These are phyloP conservation scores for Epichloe aotearoae DNA, from an alignment of 2,329 filamentous ascomycete genomes.

Conservation along the genomic window DNA sequence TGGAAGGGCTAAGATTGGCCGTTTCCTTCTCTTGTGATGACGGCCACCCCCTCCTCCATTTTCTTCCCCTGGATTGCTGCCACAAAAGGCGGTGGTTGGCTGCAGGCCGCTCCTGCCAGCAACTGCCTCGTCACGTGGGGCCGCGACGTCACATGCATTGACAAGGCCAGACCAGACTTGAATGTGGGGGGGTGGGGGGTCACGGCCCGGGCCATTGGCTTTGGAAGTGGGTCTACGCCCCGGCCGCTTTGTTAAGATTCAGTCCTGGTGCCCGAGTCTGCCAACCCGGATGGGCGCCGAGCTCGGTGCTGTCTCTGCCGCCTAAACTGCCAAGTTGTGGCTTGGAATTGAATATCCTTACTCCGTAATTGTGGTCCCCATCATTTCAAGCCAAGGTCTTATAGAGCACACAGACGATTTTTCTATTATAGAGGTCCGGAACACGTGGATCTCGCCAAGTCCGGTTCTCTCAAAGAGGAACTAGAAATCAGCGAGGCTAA, in stretches of 20 bases:
- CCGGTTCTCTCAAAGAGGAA: too few species aligned
- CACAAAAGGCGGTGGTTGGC: background rate
- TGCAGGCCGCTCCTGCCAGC: background rate
- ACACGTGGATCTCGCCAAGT: too few species aligned
- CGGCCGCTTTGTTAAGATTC: background rate
- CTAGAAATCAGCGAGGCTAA: too few species aligned
- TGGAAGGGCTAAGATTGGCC: background rate
- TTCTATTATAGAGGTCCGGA: too few species aligned
- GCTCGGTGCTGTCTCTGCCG: too few species aligned
- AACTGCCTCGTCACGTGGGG: slow-evolving; percentile 1
- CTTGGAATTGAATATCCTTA: too few species aligned
- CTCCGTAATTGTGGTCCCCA: too few species aligned
- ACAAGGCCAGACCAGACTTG: too few species aligned
- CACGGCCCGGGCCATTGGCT: slow-evolving; percentile 1
- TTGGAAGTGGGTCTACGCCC: background rate
- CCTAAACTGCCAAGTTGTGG: too few species aligned
- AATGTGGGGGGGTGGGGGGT: background rate
- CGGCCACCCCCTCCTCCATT: background rate
- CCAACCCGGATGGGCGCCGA: background rate
- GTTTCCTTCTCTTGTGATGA: slow-evolving; percentile 1
- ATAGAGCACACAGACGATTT: too few species aligned
- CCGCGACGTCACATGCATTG: background rate
- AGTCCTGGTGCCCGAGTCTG: background rate
- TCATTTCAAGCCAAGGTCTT: too few species aligned
- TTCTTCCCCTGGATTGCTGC: background rate